These are phyloP conservation scores for Cryptococcus depauperatus DNA, from an alignment of 1,284 basidiomycete genomes.

Conservation along the genomic window DNA sequence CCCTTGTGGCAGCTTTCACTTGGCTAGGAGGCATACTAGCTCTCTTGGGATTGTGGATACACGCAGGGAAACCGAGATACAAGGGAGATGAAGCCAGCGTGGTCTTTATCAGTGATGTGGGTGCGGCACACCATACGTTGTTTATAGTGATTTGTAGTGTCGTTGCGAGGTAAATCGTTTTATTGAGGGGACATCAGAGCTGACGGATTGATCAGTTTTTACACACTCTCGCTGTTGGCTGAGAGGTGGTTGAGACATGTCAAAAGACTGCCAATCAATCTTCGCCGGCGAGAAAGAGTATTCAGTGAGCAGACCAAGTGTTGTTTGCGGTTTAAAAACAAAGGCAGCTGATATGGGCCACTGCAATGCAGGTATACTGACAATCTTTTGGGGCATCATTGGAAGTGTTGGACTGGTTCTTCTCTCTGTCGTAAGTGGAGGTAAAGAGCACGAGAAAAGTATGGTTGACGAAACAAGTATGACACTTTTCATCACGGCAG, in stretches of 20 bases:
- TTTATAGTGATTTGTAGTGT: slow-evolving; percentile 43
- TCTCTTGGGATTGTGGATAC: slow-evolving; percentile 43
- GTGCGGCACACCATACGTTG: slow-evolving; percentile 42
- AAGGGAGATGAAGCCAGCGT: slow-evolving; percentile 38
- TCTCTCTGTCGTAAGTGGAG: slow-evolving; percentile 40
- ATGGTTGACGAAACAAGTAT: slow-evolving; percentile 20
- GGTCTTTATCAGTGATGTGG: slow-evolving; percentile 49
- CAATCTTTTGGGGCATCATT: slow-evolving; percentile 45
- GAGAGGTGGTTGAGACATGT: slow-evolving; percentile 49
- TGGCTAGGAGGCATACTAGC: slow-evolving; percentile 41
- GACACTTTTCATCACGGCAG: slow-evolving; percentile 45
- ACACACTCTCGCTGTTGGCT: slow-evolving; percentile 44
- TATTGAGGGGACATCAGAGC: not conserved
- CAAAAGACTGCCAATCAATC: slow-evolving; percentile 48
- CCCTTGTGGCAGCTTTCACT: slow-evolving; percentile 27
- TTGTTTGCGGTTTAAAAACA: not conserved
- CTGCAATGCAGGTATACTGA: slow-evolving; percentile 39
- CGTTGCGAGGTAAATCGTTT: slow-evolving; percentile 21
- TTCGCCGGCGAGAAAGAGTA: slow-evolving; percentile 40
- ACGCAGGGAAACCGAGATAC: slow-evolving; percentile 42
- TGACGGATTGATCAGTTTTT: slow-evolving; percentile 18
- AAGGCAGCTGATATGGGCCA: slow-evolving; percentile 5
- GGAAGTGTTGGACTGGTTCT: slow-evolving; percentile 46
- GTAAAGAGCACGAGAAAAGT: not conserved
- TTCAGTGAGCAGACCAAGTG: slow-evolving; percentile 23